These are phyloP conservation scores for Leishmania aethiopica DNA, from an alignment of 208 protist genomes.

Conservation along the genomic window DNA sequence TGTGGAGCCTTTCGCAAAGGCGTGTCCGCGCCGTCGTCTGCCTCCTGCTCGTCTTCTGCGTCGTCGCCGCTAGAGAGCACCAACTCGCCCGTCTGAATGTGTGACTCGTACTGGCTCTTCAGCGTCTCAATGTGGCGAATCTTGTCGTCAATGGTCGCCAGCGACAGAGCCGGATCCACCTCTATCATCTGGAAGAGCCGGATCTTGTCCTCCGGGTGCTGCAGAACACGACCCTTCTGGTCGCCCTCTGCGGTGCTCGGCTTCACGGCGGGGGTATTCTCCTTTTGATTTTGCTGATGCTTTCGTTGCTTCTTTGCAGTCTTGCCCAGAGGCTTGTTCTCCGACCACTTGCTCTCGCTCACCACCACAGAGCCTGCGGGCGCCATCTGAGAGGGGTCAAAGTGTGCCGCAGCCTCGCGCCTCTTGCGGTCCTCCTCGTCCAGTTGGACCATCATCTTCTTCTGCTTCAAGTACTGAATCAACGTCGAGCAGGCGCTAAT, in stretches of 20 bases:
- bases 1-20: neutral
- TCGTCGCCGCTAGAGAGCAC: constrained; percentile 73
- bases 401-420: constrained; percentile 56
- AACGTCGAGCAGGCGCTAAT: constrained; percentile 58
- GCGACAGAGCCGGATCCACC: constrained; percentile 51
- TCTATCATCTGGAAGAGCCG: constrained; percentile 60
- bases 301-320: constrained; percentile 40
- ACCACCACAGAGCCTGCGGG: constrained; percentile 70
- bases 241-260: constrained; percentile 3
- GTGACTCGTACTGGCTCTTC: constrained; percentile 56
- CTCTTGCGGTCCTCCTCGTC: constrained; percentile 60
- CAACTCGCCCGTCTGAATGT: constrained; percentile 43
- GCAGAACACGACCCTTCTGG: constrained; percentile 39
- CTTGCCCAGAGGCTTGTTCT: constrained; percentile 28
- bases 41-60: constrained; percentile 36
- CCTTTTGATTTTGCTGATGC: constrained; percentile 26
- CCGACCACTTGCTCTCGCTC: constrained; percentile 66
- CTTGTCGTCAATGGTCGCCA: constrained; percentile 46
- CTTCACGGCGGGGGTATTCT: constrained; percentile 12
- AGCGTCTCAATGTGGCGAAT: constrained; percentile 49
- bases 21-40: neutral
- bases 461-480: constrained; percentile 67
- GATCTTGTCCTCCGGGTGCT: constrained; percentile 75
- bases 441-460: constrained; percentile 58
- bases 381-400: constrained; percentile 58